Evolutionary conservation across 495 filamentous ascomycete genomes (phyloP), one percentile per base, ranked within the genome.

Genomic region (Lepidopterella palustris): DNA sequence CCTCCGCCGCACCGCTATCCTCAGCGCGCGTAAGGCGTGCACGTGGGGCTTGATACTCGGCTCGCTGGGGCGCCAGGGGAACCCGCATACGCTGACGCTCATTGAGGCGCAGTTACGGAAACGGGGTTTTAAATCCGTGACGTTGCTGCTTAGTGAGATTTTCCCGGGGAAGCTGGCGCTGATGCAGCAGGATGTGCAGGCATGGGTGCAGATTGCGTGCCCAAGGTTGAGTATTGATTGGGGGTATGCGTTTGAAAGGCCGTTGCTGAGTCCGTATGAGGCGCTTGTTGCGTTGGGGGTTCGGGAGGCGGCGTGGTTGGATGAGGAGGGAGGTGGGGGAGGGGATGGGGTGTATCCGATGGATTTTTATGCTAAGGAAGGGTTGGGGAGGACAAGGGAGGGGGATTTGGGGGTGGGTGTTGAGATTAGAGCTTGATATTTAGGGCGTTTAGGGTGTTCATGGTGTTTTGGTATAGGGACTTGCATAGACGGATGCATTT

Each of bases 131-230:
- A 85, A 87, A 5, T 89, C 84, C 58, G 82, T 98, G 27, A 90
- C 92, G 61, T 65, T 98, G 1, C 73, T 97, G 2, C 77, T 98
- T 2, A 89, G 85, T 59, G 93, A 98, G 76, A 97, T 98, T 26
- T 97, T 97, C 70, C 93, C 93, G 0, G 91, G 89, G 0, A 98
- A 98, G 70, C 73, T 98, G 55, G 91, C 87, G 0, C 81, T 92
- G 77, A 96, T 98, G 89, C 65, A n/a, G 9, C 50, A 69, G 25
- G 92, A 97, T 69, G 87, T 98, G 5, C 93, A 96, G 64, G 92
- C 89, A 59, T 98, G 93, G 93, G 92, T 97, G 31, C 93, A 98
- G 73, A 89, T 98, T 42, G 93, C 93, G 8, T 98, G 93, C 77
- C 93, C 93, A 6, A 74, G 93, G 26, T 67, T 98, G 67, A 96